Percentiles rank a stretch among this genome's conserved stretches.
phyloP scores from a whole-genome alignment of 306 rosid species.

The Glycine latifolia region DNA sequence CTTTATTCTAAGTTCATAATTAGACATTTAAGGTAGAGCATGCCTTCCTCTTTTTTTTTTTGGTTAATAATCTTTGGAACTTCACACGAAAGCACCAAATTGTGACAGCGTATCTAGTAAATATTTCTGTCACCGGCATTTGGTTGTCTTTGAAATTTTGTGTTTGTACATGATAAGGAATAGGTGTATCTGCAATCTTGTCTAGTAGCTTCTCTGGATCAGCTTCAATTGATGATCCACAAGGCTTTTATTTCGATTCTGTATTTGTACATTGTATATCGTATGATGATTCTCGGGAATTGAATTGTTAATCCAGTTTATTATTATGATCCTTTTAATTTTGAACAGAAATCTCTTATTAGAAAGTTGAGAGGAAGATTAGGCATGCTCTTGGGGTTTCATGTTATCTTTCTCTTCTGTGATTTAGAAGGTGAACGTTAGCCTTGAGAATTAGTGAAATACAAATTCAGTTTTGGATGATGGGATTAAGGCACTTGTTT shows the following conservation, averaged over 20 bases:
- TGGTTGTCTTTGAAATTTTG: neutral
- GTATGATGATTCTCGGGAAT: neutral
- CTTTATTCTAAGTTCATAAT: too few species aligned
- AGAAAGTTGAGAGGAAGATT: neutral
- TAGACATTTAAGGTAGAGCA: neutral
- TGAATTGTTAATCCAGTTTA: neutral
- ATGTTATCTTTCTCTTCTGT: neutral
- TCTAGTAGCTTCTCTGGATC: neutral
- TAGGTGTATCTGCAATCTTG: constrained; percentile 13
- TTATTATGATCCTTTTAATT: neutral
- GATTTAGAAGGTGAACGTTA: neutral
- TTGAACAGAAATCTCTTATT: neutral
- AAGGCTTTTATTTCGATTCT: neutral
- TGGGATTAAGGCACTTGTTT: neutral
- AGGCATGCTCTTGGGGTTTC: constrained; percentile 26
- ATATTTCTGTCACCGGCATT: neutral
- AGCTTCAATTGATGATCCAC: neutral
- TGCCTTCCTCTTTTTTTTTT: neutral
- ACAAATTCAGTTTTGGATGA: too few species aligned
- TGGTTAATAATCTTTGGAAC: neutral
- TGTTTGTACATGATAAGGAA: neutral
- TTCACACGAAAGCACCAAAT: neutral
- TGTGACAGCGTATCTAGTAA: neutral
- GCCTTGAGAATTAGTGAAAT: constrained; percentile 11
- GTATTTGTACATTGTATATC: neutral